Conservation (phyloP, 225 moss, liverwort and hornwort species). For the Climacium dendroides region DNA sequence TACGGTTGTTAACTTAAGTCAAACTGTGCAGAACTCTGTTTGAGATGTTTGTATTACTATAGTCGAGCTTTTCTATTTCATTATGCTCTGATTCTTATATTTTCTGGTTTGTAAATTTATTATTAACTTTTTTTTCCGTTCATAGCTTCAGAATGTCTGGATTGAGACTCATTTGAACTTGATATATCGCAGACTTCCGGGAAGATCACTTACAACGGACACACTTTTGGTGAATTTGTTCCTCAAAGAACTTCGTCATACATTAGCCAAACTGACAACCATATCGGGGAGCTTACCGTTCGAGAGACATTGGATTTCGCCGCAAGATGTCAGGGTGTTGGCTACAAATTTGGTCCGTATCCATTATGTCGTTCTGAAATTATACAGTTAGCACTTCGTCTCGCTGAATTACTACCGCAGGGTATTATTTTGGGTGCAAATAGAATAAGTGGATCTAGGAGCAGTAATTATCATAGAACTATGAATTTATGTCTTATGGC, state of each 20-base stretch:
- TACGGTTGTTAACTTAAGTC: neutral
- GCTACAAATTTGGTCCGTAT: slow-evolving; percentile 49
- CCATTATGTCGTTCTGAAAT: neutral
- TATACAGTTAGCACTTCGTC: neutral
- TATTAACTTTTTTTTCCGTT: neutral
- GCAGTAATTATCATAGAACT: neutral
- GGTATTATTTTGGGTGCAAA: neutral
- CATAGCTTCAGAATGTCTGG: neutral
- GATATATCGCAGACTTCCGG: slow-evolving; percentile 28
- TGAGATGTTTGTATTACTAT: neutral
- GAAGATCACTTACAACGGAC: slow-evolving; percentile 63
- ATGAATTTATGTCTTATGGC: neutral
- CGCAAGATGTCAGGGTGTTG: slow-evolving; percentile 72
- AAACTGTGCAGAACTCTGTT: neutral
- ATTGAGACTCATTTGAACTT: neutral
- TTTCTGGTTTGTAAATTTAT: neutral
- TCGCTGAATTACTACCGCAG: neutral
- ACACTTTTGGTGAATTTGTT: slow-evolving; percentile 46
- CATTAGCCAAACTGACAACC: slow-evolving; percentile 69
- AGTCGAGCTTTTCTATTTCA: neutral
- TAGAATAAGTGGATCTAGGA: neutral
- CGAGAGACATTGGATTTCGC: slow-evolving; percentile 88
- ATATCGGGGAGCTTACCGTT: slow-evolving; percentile 86
- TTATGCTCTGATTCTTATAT: neutral
- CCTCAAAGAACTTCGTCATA: slow-evolving; percentile 78